phyloP scores from a whole-genome alignment of 2,329 filamentous ascomycete species.

The Daldinia eschscholtzii region DNA sequence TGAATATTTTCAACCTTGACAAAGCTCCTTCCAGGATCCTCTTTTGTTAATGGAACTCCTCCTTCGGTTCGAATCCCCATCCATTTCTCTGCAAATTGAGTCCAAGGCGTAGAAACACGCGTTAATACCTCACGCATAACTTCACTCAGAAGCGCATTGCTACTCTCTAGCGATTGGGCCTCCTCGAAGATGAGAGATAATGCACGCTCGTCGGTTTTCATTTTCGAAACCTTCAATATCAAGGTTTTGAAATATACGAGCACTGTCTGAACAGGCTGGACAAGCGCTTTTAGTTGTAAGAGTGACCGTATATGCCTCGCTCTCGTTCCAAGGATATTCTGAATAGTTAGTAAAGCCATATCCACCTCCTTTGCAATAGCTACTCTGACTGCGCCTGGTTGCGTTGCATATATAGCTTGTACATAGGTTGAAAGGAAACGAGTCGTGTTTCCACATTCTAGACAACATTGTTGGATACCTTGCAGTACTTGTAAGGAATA shows the following conservation, averaged over 20 bases:
- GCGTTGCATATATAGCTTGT: conserved; percentile 59
- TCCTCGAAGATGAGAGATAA: conserved; percentile 72
- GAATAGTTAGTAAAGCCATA: conserved; percentile 62
- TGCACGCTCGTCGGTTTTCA: conserved; percentile 69
- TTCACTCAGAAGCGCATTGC: conserved; percentile 70
- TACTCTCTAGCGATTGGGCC: conserved; percentile 73
- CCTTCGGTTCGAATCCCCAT: conserved; percentile 75
- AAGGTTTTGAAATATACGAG: conserved; percentile 66
- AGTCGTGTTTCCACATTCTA: conserved; percentile 62
- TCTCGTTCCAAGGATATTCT: conserved; percentile 62
- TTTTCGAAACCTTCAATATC: conserved; percentile 60
- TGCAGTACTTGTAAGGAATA: conserved; percentile 65
- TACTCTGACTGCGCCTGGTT: conserved; percentile 61
- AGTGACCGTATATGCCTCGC: conserved; percentile 61
- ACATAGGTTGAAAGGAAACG: conserved; percentile 62
- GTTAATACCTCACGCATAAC: conserved; percentile 76
- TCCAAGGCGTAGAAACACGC: conserved; percentile 73
- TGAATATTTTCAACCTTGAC: conserved; percentile 68
- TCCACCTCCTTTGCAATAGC: conserved; percentile 66
- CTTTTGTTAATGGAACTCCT: conserved; percentile 65
- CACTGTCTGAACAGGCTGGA: conserved; percentile 62
- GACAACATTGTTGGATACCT: conserved; percentile 61
- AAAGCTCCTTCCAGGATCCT: conserved; percentile 67
- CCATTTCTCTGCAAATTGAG: conserved; percentile 78
- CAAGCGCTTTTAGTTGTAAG: conserved; percentile 65